These are phyloP conservation scores for Leccinum huronense DNA, from an alignment of 1,284 basidiomycete genomes.

Conservation along the genomic window DNA sequence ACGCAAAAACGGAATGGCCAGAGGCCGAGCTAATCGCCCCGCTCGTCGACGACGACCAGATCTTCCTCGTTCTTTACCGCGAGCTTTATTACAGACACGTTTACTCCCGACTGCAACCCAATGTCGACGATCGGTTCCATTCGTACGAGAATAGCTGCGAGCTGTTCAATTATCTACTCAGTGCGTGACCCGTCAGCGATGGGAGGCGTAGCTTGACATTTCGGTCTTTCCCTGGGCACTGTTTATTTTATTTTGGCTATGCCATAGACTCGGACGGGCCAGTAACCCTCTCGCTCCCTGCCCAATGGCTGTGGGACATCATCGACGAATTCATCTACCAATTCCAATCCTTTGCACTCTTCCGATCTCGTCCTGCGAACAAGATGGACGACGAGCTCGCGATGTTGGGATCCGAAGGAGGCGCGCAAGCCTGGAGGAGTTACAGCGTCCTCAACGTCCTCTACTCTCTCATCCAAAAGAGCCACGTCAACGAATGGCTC, in stretches of 20 bases:
- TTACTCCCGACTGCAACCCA: constrained; percentile 91
- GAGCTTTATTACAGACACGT: constrained; percentile 95
- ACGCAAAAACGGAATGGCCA: constrained; percentile 93
- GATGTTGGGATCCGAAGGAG: constrained; percentile 72
- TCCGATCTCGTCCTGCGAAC: constrained; percentile 80
- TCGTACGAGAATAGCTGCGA: constrained; percentile 99
- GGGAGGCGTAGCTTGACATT: neutral
- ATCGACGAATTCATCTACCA: constrained; percentile 99
- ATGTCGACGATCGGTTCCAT: constrained; percentile 97
- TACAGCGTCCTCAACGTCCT: constrained; percentile 98
- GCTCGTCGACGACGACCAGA: constrained; percentile 89
- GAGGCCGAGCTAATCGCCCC: constrained; percentile 95
- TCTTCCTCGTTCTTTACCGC: constrained; percentile 95
- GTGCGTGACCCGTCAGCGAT: constrained; percentile 37
- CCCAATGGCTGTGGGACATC: constrained; percentile 99
- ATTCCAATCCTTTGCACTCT: constrained; percentile 94
- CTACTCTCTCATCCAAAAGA: constrained; percentile 98
- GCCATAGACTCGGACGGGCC: constrained; percentile 87
- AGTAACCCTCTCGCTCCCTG: constrained; percentile 87
- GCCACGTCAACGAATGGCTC: constrained; percentile 92
- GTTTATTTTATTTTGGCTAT: neutral
- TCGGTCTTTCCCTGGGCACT: neutral
- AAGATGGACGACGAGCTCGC: constrained; percentile 90
- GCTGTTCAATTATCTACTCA: constrained; percentile 91
- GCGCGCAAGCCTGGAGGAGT: constrained; percentile 84